Evolutionary conservation across 2,329 filamentous ascomycete species (phyloP), one percentile per base, ranked within the genome.

Genomic region (Hypoxylon sp.): DNA sequence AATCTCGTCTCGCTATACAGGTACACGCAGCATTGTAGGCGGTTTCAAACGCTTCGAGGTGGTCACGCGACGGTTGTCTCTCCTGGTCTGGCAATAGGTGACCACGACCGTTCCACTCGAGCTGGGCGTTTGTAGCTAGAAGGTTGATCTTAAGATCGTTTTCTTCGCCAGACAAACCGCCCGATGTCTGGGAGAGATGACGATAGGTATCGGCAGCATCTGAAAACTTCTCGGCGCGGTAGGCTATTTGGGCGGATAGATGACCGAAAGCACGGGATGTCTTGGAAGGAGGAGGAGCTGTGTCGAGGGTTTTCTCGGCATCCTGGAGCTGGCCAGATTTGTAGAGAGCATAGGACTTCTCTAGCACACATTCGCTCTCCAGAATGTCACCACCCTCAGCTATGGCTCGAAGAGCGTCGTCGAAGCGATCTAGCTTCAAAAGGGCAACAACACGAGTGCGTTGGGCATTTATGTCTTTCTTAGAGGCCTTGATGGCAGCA

Each of bases 271-370:
- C 69, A 40, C 71, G 67, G 8, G 66, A 64, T 11, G 58, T 45
- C 27, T 51, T 45, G 25, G 48, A 48, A 9, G 67, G 55, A 73
- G 61, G 3, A 3, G 64, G 48, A 7, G 59, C 60, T 7, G 73
- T 60, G 11, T 71, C 63, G 12, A 81, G 65, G 11, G 74, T 56
- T 2, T 67, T 70, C 17, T 80, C 78, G 13, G 90, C 89, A 48
- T 87, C 85, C 13, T 79, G 75, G 1, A 90, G 79, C 58, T 84
- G 78, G 16, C 89, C 88, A 0, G 83, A 81, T 75, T 92, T 94
- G 74, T 94, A 95, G 13, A 92, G 78, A n/a, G 88, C 87, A 74
- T 95, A 95, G 2, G 88, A 83, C 67, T 86, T 86, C 70, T 92
- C 90, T 31, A 92, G 77, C 11, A 73, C 66, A 60, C 86, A 89